Percentiles rank a stretch among this genome's conserved stretches.
These are phyloP conservation scores for Hypericum androsaemum DNA, from an alignment of 345 rosid species.

Conservation along the genomic window DNA sequence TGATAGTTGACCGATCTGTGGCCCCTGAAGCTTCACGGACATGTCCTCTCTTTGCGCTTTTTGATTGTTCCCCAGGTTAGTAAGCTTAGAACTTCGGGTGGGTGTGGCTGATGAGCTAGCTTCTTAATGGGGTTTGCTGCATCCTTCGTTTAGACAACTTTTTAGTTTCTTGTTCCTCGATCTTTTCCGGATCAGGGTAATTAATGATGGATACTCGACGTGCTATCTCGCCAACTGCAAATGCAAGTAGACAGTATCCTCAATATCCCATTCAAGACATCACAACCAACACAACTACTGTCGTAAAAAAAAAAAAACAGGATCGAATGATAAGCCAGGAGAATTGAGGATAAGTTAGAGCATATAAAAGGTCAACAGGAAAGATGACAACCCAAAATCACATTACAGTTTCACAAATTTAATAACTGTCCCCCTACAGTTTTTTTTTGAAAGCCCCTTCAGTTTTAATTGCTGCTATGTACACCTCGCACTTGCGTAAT, in stretches of 20 bases:
- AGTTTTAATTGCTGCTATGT: no score
- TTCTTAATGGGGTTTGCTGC: neutral
- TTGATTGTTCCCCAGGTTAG: neutral
- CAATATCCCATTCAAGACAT: neutral
- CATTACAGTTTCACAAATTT: no score
- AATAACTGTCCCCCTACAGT: no score
- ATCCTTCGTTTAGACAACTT: conserved; percentile 12
- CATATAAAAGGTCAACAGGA: no score
- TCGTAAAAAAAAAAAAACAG: neutral
- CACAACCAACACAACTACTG: neutral
- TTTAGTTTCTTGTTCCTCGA: conserved; percentile 24
- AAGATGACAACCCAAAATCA: no score
- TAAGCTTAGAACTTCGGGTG: neutral
- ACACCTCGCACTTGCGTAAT: no score
- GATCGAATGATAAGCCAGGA: neutral
- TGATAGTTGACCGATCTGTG: no score
- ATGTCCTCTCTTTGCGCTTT: no score
- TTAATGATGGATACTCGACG: conserved; percentile 50
- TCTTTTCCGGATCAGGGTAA: conserved; percentile 55
- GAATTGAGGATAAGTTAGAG: no score
- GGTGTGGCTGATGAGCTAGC: neutral
- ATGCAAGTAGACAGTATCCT: conserved; percentile 2
- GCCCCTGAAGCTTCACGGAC: no score
- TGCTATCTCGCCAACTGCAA: conserved; percentile 52
- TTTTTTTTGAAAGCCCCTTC: no score